A percentile compares a stretch with the other conserved stretches of the same genome.
phyloP scores from a whole-genome alignment of 139 green algal species.

The Diplosphaera chodatii region DNA sequence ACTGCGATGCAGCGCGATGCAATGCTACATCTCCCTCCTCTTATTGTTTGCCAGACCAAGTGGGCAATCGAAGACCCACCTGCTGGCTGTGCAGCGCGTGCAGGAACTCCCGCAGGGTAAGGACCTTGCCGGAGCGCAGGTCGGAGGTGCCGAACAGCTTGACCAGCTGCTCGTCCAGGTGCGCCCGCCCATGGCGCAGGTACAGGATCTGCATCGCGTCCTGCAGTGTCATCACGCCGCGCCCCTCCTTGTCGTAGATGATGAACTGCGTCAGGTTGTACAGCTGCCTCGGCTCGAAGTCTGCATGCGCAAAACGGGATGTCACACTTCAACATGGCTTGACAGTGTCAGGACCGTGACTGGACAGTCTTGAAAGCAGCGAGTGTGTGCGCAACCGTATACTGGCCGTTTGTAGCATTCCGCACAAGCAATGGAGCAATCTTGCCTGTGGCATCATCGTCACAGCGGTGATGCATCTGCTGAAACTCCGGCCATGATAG shows the following conservation, averaged over 20 bases:
- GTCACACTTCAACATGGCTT: too few relatives aligned
- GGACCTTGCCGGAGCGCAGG: constrained; percentile 78
- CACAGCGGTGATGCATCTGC: constrained; percentile 79
- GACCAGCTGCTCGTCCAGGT: constrained; percentile 77
- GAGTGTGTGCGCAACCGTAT: too few relatives aligned
- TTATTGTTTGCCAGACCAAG: too few relatives aligned
- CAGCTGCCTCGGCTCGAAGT: constrained; percentile 81
- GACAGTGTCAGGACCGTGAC: too few relatives aligned
- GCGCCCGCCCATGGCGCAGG: constrained; percentile 56
- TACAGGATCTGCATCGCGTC: constrained; percentile 90
- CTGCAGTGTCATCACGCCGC: constrained; percentile 61
- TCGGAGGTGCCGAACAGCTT: constrained; percentile 89
- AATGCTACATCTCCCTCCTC: neutral
- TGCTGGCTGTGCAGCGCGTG: constrained; percentile 63
- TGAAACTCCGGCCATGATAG: constrained; percentile 78
- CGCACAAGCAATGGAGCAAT: too few relatives aligned
- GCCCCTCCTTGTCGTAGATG: constrained; percentile 82
- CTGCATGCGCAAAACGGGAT: constrained; percentile 33
- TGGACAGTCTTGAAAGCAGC: too few relatives aligned
- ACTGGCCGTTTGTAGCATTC: too few relatives aligned
- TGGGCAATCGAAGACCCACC: constrained; percentile 14
- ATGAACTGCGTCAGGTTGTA: constrained; percentile 94
- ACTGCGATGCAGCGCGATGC: neutral
- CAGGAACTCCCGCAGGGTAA: constrained; percentile 87
- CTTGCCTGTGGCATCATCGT: constrained; percentile 56